Percentiles rank a stretch among this genome's conserved stretches.
phyloP scores from a whole-genome alignment of 192 early-diverging fungal species.

The Tieghemiomyces parasiticus region DNA sequence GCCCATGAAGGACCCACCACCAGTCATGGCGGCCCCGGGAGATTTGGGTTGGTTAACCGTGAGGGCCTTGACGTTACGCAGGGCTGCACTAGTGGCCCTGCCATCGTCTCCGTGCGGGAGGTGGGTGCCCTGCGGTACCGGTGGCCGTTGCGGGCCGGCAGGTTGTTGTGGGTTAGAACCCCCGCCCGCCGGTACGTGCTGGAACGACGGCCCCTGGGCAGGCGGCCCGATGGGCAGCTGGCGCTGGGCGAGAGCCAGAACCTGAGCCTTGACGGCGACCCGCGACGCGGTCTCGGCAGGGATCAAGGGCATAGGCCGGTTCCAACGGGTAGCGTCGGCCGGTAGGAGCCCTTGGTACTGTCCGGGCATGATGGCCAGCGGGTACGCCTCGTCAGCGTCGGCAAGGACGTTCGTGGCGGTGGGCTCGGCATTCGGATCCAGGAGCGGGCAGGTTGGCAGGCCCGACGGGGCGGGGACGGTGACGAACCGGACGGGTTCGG shows the following conservation, averaged over 20 bases:
- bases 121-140: too few species aligned
- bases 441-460: neutral
- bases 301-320: neutral
- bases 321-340: neutral
- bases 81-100: too few species aligned
- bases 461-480: too few species aligned
- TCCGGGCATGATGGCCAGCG: conserved; percentile 26
- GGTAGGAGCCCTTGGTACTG: conserved; percentile 25
- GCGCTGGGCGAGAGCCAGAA: neutral
- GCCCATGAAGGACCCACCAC: neutral
- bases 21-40: neutral
- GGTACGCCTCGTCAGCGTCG: conserved; percentile 12
- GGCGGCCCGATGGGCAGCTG: neutral
- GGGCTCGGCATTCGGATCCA: neutral
- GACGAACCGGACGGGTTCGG: neutral
- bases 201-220: too few species aligned
- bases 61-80: neutral
- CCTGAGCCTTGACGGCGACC: neutral
- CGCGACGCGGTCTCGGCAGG: neutral
- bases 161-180: neutral
- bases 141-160: too few species aligned
- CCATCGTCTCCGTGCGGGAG: too few species aligned
- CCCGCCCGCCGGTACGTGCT: too few species aligned
- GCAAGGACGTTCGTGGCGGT: too few species aligned
- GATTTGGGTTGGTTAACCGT: neutral